Percentiles rank a stretch among this genome's conserved stretches.
phyloP scores from a whole-genome alignment of 306 rosid genomes.

The Herpetospermum pedunculosum region DNA sequence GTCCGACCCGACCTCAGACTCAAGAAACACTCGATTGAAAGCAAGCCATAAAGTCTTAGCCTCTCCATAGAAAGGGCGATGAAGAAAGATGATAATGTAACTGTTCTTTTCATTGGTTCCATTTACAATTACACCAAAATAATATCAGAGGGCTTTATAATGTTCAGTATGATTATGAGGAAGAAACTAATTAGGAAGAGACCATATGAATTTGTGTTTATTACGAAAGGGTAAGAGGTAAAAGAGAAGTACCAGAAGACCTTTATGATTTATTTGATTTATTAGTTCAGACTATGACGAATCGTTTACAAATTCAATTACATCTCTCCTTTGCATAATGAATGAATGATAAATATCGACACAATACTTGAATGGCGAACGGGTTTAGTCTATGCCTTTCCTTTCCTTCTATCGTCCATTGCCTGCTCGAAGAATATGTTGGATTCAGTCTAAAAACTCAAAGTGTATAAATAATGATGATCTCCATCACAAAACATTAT shows the following conservation, averaged over 20 bases:
- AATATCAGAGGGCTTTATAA: not conserved
- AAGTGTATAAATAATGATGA: not conserved
- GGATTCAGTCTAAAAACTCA: not conserved
- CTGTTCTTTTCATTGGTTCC: not conserved
- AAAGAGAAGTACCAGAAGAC: not conserved
- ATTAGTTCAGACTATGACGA: not conserved
- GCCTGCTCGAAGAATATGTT: constrained; percentile 23
- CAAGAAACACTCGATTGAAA: too few relatives aligned
- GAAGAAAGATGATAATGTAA: too few relatives aligned
- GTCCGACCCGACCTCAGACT: too few relatives aligned
- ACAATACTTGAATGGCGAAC: not conserved
- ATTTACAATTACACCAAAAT: not conserved
- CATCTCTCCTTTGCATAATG: constrained; percentile 5
- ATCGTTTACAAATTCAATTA: not conserved
- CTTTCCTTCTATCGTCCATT: constrained; percentile 40
- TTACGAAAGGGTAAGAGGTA: not conserved
- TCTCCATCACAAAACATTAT: not conserved
- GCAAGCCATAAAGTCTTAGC: too few relatives aligned
- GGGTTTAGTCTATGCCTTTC: constrained; percentile 22
- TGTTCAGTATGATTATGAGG: not conserved
- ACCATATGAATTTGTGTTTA: not conserved
- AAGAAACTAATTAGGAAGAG: not conserved
- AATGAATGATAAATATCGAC: constrained; percentile 21
- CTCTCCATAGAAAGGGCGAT: too few relatives aligned
- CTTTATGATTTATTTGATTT: constrained; percentile 4